Evolutionary conservation across 129 eudicot species (phyloP), one percentile per base, ranked within the genome.

Genomic region (Artemisia annua): DNA sequence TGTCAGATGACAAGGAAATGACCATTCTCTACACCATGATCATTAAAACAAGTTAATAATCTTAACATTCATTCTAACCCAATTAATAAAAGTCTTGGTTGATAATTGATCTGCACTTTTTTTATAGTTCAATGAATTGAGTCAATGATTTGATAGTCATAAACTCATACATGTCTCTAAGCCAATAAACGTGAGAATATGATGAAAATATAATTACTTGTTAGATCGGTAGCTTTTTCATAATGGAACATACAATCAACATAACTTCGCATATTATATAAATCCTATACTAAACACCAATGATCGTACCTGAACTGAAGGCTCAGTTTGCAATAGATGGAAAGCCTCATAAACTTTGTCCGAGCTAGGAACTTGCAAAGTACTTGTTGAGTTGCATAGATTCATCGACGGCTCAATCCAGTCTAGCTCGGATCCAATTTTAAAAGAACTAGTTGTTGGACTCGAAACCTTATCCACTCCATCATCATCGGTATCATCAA

Each of bases 1-100:
- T 81, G 75, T 92, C 97, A 16, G 94, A 87, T 70, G 97, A 92
- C 77, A 92, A 75, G 10, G 97, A 83, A 18, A 81, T 35, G 13
- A 92, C 97, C 96, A 92, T 92, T 80, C 78, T 85, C 97, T 92
- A 12, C 65, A 69, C 35, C 70, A 65, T 46, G 17, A 22, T 20
- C 46, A 72, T 46, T 14, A 9, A 18, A 51, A 5, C 4, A 52
- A 35, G 64, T 20, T 8, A 16, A 48, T 12, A 57, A 24, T 1
- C 11, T 7, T 28, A 48, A 61, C 54, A 22, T 15, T 68, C 28
- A 5, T 49, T 48, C 28, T 2, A 48, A 11, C 28, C 10, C 5
- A 10, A 14, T 62, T 46, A 0, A 16, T 4, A 3, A 0, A 66
- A 19, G 13, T 35, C 20, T 6, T 3, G 9, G 8, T 35, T 39